Evolutionary conservation across 495 filamentous ascomycete genomes (phyloP).

Genomic region (Xylaria venustula): DNA sequence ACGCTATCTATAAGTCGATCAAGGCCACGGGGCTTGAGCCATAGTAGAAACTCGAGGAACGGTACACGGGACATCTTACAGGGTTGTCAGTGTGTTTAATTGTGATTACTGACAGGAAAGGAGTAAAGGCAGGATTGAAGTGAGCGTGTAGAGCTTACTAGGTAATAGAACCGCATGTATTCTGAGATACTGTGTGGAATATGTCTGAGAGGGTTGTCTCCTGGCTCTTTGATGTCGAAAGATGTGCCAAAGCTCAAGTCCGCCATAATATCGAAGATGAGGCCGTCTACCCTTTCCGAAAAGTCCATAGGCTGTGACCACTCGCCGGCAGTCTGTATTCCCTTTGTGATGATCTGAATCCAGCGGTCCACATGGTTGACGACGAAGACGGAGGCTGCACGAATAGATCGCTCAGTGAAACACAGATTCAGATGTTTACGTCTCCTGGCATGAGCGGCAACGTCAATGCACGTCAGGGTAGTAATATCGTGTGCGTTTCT

Average conservation of each 20-base stretch:
- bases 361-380: conserved; percentile 33
- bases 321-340: neutral
- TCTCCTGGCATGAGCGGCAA: conserved; percentile 25
- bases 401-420: conserved; percentile 27
- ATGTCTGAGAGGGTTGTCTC: conserved; percentile 18
- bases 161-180: conserved; percentile 23
- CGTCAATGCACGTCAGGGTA: conserved; percentile 23
- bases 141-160: conserved; percentile 10
- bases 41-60: conserved; percentile 3
- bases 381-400: conserved; percentile 18
- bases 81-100: neutral
- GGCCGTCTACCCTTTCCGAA: conserved; percentile 17
- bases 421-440: conserved; percentile 25
- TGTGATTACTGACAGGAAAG: no score
- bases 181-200: conserved; percentile 23
- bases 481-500: conserved; percentile 16
- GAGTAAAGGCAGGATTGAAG: neutral
- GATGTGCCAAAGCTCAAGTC: conserved; percentile 55
- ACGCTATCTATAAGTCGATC: conserved; percentile 5
- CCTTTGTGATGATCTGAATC: conserved; percentile 23
- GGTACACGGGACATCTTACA: conserved; percentile 16
- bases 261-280: conserved; percentile 35
- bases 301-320: conserved; percentile 28
- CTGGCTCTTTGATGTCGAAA: conserved; percentile 46
- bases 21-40: conserved; percentile 20